Conservation (phyloP, 805 yeast species). For the Cyberlindnera veronae region DNA sequence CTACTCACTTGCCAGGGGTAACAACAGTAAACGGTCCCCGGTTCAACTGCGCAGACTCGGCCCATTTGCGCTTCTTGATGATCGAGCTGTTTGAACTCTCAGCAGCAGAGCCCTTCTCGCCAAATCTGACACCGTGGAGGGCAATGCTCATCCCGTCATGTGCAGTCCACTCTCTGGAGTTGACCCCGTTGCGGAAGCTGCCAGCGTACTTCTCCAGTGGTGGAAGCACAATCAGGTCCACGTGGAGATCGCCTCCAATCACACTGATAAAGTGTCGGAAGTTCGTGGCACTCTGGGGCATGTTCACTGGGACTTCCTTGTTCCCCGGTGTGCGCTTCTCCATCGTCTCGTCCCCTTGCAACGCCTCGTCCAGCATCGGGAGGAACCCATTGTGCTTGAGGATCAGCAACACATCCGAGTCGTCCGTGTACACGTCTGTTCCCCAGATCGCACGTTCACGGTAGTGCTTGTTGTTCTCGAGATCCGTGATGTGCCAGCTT, state of each 20-base stretch:
- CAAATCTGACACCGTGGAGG: constrained; percentile 41
- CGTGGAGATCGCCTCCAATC: constrained; percentile 33
- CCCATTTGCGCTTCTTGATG: constrained; percentile 23
- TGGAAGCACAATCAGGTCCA: constrained; percentile 56
- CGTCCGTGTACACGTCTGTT: constrained; percentile 89
- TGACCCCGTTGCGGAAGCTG: constrained; percentile 60
- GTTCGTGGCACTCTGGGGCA: constrained; percentile 28
- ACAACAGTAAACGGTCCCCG: not conserved
- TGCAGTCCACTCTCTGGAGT: constrained; percentile 69
- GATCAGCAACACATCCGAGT: constrained; percentile 76
- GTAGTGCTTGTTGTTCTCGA: constrained; percentile 24
- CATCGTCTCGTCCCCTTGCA: constrained; percentile 17
- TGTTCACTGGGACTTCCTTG: constrained; percentile 29
- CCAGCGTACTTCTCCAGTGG: constrained; percentile 63
- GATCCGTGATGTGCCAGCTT: constrained; percentile 24
- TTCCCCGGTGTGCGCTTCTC: constrained; percentile 41
- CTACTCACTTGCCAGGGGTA: too few relatives aligned
- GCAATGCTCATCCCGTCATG: constrained; percentile 83
- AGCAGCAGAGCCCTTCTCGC: constrained; percentile 27
- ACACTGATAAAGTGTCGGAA: constrained; percentile 26
- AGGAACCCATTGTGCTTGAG: constrained; percentile 74
- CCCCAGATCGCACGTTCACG: constrained; percentile 68
- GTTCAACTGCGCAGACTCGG: constrained; percentile 17
- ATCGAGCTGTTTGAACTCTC: constrained; percentile 17
- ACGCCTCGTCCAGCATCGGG: constrained; percentile 31